Percentiles rank a stretch among this genome's conserved stretches.
Conservation (phyloP, 2,329 filamentous ascomycete genomes). For the Fusarium incarnatum region DNA sequence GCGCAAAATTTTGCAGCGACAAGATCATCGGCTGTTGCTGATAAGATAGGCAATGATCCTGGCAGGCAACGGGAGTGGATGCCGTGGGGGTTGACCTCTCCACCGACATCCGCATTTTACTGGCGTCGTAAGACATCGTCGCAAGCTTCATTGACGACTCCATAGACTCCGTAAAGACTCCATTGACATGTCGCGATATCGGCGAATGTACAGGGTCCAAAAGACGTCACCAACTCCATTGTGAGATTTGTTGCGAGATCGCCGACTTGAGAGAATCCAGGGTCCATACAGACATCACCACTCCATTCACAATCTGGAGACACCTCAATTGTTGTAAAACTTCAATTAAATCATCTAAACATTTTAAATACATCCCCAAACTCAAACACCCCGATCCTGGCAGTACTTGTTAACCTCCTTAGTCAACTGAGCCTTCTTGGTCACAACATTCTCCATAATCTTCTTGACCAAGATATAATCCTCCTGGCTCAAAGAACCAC, state of each 20-base stretch:
- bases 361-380: too few relatives aligned
- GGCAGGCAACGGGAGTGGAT: not conserved
- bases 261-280: not conserved
- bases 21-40: not conserved
- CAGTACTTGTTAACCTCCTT: constrained; percentile 85
- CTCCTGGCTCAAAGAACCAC: constrained; percentile 29
- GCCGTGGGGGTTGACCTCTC: not conserved
- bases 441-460: constrained; percentile 74
- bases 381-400: constrained; percentile 65
- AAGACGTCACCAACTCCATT: too few relatives aligned
- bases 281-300: not conserved
- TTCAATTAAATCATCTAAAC: not conserved
- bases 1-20: not conserved
- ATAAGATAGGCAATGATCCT: constrained; percentile 10
- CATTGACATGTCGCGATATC: not conserved
- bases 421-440: constrained; percentile 72
- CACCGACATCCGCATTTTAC: not conserved
- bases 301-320: not conserved
- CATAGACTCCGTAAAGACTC: not conserved
- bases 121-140: not conserved
- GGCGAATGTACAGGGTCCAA: too few relatives aligned
- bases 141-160: not conserved
- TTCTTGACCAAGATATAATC: constrained; percentile 44
- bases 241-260: too few relatives aligned
- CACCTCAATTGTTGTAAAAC: not conserved